Percentiles rank a stretch among this genome's conserved stretches.
Conservation (phyloP, 2,329 filamentous ascomycete genomes). For the Ceratocystis huliohia region DNA sequence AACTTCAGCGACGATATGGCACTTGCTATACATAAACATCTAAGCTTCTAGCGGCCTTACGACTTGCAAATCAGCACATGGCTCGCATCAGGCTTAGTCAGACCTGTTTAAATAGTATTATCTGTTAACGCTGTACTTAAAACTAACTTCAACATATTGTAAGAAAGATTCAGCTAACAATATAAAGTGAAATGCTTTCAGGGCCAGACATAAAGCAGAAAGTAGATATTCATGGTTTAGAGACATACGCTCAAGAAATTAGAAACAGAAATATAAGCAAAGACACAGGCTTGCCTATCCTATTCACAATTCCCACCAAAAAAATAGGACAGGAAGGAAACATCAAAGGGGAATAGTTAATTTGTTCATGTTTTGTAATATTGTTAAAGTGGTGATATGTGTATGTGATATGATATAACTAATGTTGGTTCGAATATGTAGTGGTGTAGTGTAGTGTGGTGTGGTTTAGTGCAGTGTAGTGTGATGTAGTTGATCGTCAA, state of each 20-base stretch:
- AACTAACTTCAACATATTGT: not conserved
- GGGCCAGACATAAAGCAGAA: not conserved
- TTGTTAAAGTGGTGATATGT: not conserved
- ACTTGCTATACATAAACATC: too few relatives aligned
- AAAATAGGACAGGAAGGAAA: not conserved
- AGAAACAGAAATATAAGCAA: not conserved
- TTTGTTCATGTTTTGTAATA: constrained; percentile 1
- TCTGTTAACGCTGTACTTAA: not conserved
- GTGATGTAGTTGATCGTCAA: not conserved
- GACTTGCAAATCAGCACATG: too few relatives aligned
- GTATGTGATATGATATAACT: constrained; percentile 1
- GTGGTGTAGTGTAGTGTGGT: too few relatives aligned
- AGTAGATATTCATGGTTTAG: not conserved
- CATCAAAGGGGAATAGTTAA: not conserved
- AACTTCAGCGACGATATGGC: too few relatives aligned
- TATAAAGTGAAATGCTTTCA: not conserved
- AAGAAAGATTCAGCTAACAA: not conserved
- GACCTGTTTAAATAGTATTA: not conserved
- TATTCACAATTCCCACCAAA: not conserved
- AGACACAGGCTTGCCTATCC: not conserved
- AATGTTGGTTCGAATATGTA: not conserved
- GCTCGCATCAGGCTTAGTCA: too few relatives aligned
- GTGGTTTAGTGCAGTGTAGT: too few relatives aligned
- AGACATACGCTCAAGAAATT: not conserved
- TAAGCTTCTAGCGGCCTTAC: too few relatives aligned